A percentile compares a stretch with the other conserved stretches of the same genome.
These are phyloP conservation scores for Sugiyamaella sp. DNA, from an alignment of 1,139 yeast species.

Conservation along the genomic window DNA sequence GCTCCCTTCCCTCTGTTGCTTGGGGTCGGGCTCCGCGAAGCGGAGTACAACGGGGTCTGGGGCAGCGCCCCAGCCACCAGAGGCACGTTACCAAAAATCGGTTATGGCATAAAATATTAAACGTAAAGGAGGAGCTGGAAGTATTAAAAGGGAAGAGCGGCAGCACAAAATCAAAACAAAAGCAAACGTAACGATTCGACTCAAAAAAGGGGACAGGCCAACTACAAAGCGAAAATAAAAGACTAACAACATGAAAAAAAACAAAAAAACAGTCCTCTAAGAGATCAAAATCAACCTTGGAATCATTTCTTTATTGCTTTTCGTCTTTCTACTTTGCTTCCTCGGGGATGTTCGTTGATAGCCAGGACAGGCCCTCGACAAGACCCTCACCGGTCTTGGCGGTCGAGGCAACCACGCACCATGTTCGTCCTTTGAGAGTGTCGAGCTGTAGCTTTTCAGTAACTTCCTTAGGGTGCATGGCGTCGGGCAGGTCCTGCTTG, in stretches of 20 bases:
- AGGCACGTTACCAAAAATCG: neutral
- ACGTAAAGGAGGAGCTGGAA: neutral
- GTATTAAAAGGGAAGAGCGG: neutral
- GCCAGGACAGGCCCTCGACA: slow-evolving; percentile 87
- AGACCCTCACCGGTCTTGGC: slow-evolving; percentile 93
- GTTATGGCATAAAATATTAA: neutral
- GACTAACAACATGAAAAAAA: neutral
- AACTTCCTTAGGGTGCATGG: slow-evolving; percentile 89
- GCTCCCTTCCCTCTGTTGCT: neutral
- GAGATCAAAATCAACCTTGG: neutral
- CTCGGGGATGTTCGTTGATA: slow-evolving; percentile 64
- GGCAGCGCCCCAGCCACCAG: slow-evolving; percentile 4
- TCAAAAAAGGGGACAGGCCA: neutral
- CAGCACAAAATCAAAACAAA: neutral
- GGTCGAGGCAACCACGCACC: slow-evolving; percentile 89
- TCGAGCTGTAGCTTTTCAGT: slow-evolving; percentile 83
- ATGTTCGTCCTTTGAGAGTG: slow-evolving; percentile 83
- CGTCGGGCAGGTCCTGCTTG: slow-evolving; percentile 87
- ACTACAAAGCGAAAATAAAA: neutral
- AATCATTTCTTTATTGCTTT: neutral
- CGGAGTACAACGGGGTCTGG: slow-evolving; percentile 1
- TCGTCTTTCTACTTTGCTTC: slow-evolving; percentile 32
- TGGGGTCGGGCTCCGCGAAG: too few species aligned
- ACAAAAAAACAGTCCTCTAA: neutral
- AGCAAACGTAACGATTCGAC: neutral